Conservation (phyloP, 1,284 basidiomycete genomes). For the Malassezia obtusa region DNA sequence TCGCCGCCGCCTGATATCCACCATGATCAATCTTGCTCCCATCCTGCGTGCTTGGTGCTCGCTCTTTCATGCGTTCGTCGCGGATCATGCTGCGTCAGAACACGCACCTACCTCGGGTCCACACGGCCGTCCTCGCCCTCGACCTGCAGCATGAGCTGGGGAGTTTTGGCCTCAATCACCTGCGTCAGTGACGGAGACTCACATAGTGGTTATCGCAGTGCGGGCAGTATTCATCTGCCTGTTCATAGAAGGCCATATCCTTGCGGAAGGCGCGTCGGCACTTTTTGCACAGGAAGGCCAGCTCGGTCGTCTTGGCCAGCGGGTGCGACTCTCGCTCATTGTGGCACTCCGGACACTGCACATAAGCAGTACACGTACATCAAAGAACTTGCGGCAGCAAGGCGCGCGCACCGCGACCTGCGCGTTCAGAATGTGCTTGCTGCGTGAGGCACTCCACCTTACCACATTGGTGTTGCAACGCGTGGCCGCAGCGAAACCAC, state of each 20-base stretch:
- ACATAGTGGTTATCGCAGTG: slow-evolving; percentile 97
- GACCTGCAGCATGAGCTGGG: slow-evolving; percentile 70
- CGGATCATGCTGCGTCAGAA: slow-evolving; percentile 8
- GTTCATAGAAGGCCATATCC: slow-evolving; percentile 80
- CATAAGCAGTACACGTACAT: slow-evolving; percentile 23
- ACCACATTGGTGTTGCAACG: slow-evolving; percentile 10
- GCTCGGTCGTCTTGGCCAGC: slow-evolving; percentile 70
- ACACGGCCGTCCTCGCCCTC: slow-evolving; percentile 82
- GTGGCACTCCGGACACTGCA: slow-evolving; percentile 81
- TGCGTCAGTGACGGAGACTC: slow-evolving; percentile 50
- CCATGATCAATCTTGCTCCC: slow-evolving; percentile 39
- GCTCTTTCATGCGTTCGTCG: slow-evolving; percentile 7
- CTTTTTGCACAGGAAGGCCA: slow-evolving; percentile 93
- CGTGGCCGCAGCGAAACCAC: neutral
- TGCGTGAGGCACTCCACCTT: slow-evolving; percentile 10
- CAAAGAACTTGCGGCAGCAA: slow-evolving; percentile 46
- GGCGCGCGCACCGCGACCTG: slow-evolving; percentile 46
- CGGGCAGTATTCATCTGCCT: slow-evolving; percentile 94
- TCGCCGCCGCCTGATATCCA: slow-evolving; percentile 27
- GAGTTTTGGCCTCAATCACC: slow-evolving; percentile 87
- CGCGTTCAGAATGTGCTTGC: slow-evolving; percentile 47
- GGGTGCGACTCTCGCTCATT: slow-evolving; percentile 68
- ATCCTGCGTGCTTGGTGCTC: slow-evolving; percentile 16
- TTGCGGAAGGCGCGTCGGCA: slow-evolving; percentile 95
- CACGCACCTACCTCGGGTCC: slow-evolving; percentile 58